These are phyloP conservation scores for Lobosporangium transversale DNA, from an alignment of 192 early-diverging fungal species.

Conservation along the genomic window DNA sequence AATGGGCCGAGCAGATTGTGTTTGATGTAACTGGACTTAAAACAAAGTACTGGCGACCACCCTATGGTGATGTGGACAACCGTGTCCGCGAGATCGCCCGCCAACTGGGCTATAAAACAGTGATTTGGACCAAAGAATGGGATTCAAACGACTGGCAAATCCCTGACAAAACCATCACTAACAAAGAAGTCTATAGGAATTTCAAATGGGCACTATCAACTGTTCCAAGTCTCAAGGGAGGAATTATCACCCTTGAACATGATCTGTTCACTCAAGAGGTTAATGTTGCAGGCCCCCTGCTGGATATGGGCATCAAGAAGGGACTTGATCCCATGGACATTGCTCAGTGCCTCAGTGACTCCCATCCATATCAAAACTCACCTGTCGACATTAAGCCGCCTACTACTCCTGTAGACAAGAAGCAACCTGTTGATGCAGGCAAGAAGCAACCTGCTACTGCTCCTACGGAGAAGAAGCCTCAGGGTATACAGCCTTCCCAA, in stretches of 20 bases:
- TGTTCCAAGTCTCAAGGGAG: conserved; percentile 54
- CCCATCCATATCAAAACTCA: conserved; percentile 49
- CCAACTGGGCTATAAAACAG: conserved; percentile 62
- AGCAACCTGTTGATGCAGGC: background rate
- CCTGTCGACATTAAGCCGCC: conserved; percentile 18
- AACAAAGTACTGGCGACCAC: conserved; percentile 64
- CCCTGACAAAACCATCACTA: conserved; percentile 46
- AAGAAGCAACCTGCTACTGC: background rate
- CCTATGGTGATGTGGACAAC: conserved; percentile 76
- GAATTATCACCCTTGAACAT: conserved; percentile 64
- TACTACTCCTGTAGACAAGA: background rate
- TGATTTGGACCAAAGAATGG: conserved; percentile 62
- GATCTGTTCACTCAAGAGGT: conserved; percentile 61
- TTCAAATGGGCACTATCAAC: conserved; percentile 57
- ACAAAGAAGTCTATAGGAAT: conserved; percentile 31
- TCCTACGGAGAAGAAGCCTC: conserved; percentile 1
- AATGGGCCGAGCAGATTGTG: conserved; percentile 57
- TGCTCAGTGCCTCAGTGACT: conserved; percentile 36
- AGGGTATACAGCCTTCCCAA: no score
- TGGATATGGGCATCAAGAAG: conserved; percentile 50
- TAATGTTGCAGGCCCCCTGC: conserved; percentile 54
- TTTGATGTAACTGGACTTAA: conserved; percentile 59
- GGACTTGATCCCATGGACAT: conserved; percentile 51
- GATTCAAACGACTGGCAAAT: conserved; percentile 66
- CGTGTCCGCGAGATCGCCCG: conserved; percentile 64